These are phyloP conservation scores for Acorus calamus DNA, from an alignment of 106 monocot species.

Conservation along the genomic window DNA sequence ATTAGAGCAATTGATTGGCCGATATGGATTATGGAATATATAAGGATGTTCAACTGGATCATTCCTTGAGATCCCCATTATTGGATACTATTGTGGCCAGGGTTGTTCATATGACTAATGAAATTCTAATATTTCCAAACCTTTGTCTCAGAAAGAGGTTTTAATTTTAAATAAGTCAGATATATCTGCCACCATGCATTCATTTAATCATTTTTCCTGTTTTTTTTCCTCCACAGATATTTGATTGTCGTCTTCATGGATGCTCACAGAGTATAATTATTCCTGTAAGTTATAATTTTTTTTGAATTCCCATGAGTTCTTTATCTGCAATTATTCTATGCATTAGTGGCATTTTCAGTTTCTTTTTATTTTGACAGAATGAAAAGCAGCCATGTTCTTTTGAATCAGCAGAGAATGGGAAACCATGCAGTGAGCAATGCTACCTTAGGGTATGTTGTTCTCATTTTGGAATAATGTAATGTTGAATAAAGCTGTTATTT, in stretches of 20 bases:
- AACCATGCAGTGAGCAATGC: conserved; percentile 72
- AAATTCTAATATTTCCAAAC: too few relatives aligned
- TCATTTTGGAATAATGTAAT: neutral
- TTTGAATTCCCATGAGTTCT: neutral
- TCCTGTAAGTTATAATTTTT: conserved; percentile 48
- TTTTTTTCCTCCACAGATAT: conserved; percentile 25
- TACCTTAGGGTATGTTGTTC: conserved; percentile 53
- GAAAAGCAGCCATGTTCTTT: conserved; percentile 57
- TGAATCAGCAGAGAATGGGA: conserved; percentile 57
- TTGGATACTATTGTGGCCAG: too few relatives aligned
- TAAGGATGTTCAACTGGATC: too few relatives aligned
- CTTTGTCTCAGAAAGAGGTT: too few relatives aligned
- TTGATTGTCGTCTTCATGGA: conserved; percentile 94
- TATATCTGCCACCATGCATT: too few relatives aligned
- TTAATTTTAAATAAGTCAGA: too few relatives aligned
- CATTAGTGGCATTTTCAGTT: conserved; percentile 16
- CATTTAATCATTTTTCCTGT: too few relatives aligned
- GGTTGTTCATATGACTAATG: too few relatives aligned
- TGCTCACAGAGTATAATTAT: conserved; percentile 73
- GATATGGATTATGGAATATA: too few relatives aligned
- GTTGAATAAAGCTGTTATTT: neutral
- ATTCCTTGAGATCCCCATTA: too few relatives aligned
- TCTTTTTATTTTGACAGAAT: conserved; percentile 49
- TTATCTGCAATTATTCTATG: neutral
- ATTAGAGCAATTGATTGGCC: too few relatives aligned